Percentiles rank a stretch among this genome's conserved stretches.
phyloP scores from a whole-genome alignment of 164 flowering plant genomes.

The grape (Vitis vinifera) region DNA sequence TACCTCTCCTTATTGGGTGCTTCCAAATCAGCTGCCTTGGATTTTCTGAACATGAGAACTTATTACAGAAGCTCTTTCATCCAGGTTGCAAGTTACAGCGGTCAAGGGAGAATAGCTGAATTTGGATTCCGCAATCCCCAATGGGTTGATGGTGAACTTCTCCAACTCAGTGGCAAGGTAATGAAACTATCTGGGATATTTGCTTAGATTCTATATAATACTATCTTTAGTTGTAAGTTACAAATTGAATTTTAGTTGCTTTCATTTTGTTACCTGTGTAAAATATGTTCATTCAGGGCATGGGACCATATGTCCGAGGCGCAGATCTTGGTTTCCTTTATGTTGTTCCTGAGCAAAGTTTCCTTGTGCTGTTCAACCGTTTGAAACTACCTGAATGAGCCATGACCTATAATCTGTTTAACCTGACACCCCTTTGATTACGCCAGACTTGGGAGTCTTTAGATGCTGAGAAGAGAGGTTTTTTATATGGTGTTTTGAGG shows the following conservation, averaged over 20 bases:
- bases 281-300: slow-evolving; percentile 45
- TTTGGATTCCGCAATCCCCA: slow-evolving; percentile 74
- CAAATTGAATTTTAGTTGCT: not conserved
- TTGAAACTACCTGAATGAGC: slow-evolving; percentile 80
- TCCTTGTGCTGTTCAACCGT: slow-evolving; percentile 86
- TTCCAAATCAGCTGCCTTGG: not conserved
- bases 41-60: not conserved
- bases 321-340: slow-evolving; percentile 94
- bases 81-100: slow-evolving; percentile 86
- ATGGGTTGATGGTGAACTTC: slow-evolving; percentile 97
- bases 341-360: slow-evolving; percentile 79
- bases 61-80: slow-evolving; percentile 13
- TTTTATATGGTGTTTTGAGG: not conserved
- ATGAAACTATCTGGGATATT: slow-evolving; percentile 1
- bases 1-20: too few relatives aligned
- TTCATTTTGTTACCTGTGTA: not conserved
- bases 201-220: not conserved
- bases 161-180: slow-evolving; percentile 94
- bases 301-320: slow-evolving; percentile 80
- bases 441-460: not conserved
- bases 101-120: slow-evolving; percentile 94
- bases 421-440: not conserved
- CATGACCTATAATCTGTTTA: not conserved
- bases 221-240: too few relatives aligned
- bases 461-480: slow-evolving; percentile 5